Evolutionary conservation across 2,329 filamentous ascomycete genomes (phyloP), one percentile per base, ranked within the genome.

Genomic region (Phialophora expanda): DNA sequence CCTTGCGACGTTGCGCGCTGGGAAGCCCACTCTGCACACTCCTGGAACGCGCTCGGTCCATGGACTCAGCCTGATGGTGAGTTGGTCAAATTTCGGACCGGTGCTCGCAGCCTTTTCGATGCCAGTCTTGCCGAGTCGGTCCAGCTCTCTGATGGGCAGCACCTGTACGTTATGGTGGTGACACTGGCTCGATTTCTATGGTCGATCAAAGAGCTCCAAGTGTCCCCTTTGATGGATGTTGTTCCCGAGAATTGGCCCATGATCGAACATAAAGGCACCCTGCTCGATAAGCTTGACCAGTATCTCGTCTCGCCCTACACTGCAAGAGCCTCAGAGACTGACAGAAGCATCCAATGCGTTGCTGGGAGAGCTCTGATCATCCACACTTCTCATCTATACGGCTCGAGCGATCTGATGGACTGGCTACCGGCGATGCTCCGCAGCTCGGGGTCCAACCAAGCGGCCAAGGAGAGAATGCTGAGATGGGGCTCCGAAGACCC

Each of bases 171-270:
- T 26, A 14, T 63, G 8, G 54, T 63, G 17, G 12, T 63, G 9
- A 63, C 61, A 12, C 8, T 63, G 51, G 46, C 24, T 12, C 30
- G 51, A 28, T 56, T 56, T 48, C 26, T 63, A 20, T 63, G 61
- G 61, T 56, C 61, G 20, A 57, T 63, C 8, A 48, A 56, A 32
- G 61, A 63, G 24, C 51, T 63, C 1, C 51, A 63, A 30, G 26
- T 34, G 32, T 44, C 32, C 14, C 61, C 61, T 24, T 24, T 63
- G 7, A 56, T 44, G 54, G 61, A 63, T 24, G 38, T 63, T 17
- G 53, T 56, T 14, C 34, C 54, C 30, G 51, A 56, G 41, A 32
- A 28, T 5, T 50, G 54, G 41, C 61, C 53, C 12, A n/a, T 50
- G 26, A 12, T 56, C 14, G 51, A 46, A 54, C 53, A 63, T 24